Percentiles rank a stretch among this genome's conserved stretches.
These are phyloP conservation scores for Sarocladium kiliense DNA, from an alignment of 2,329 filamentous ascomycete genomes.

Conservation along the genomic window DNA sequence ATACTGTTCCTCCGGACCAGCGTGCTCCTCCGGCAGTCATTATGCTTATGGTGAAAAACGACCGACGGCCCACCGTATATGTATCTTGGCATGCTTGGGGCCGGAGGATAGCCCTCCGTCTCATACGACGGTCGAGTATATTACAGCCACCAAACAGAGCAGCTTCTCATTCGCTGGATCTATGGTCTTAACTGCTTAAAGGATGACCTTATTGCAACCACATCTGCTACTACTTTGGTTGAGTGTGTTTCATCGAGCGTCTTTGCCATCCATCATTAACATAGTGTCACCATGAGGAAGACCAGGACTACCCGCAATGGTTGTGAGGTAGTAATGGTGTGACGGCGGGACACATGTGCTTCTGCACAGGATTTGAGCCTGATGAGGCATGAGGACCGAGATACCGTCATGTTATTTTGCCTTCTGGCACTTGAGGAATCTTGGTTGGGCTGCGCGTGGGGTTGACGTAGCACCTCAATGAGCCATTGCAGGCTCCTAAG, in stretches of 20 bases:
- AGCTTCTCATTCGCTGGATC: neutral
- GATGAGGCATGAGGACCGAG: constrained; percentile 3
- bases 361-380: neutral
- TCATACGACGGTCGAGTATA: neutral
- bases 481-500: neutral
- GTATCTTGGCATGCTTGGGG: neutral
- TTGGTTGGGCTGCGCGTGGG: neutral
- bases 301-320: neutral
- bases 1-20: neutral
- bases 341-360: neutral
- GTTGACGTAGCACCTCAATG: neutral
- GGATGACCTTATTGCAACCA: neutral
- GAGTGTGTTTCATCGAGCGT: neutral
- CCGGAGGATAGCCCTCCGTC: constrained; percentile 2
- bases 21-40: neutral
- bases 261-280: neutral
- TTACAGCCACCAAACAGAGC: neutral
- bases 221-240: constrained; percentile 1
- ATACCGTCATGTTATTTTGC: neutral
- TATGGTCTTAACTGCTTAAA: neutral
- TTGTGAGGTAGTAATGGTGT: neutral
- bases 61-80: neutral
- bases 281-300: neutral
- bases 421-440: neutral
- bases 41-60: neutral